These are phyloP conservation scores for Conringia planisiliqua DNA, from an alignment of 345 rosid species.

Conservation along the genomic window DNA sequence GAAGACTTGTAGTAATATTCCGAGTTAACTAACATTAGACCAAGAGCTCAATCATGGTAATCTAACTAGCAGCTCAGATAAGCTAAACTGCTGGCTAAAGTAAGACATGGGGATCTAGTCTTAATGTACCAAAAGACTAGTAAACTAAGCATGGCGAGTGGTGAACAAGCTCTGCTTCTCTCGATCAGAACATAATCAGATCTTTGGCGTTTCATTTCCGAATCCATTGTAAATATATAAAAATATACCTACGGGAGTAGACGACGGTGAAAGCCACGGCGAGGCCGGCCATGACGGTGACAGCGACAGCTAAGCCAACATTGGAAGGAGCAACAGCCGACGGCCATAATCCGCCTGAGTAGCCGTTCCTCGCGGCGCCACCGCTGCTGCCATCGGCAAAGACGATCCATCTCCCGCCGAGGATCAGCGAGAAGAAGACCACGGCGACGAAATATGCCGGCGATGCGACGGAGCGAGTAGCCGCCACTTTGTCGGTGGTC, in stretches of 20 bases:
- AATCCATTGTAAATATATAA: conserved; percentile 14
- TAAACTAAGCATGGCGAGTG: conserved; percentile 9
- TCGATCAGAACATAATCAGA: conserved; percentile 15
- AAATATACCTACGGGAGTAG: conserved; percentile 57
- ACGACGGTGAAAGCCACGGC: conserved; percentile 63
- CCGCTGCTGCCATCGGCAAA: conserved; percentile 46
- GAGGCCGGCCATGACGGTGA: conserved; percentile 75
- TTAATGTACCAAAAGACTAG: background rate
- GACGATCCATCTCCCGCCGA: conserved; percentile 46
- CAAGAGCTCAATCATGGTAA: background rate
- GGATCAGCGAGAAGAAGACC: conserved; percentile 34
- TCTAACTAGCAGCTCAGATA: background rate
- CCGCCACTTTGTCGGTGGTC: background rate
- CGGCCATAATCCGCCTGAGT: conserved; percentile 47
- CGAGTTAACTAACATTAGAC: background rate
- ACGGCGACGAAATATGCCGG: background rate
- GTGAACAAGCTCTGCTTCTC: conserved; percentile 12
- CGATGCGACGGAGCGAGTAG: conserved; percentile 25
- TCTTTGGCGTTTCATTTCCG: background rate
- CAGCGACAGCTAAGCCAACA: conserved; percentile 59
- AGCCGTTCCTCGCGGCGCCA: conserved; percentile 37
- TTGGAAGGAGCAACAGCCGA: conserved; percentile 40
- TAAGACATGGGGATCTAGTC: background rate
- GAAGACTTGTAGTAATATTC: background rate
- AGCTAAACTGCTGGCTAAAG: background rate